A percentile compares a stretch with the other conserved stretches of the same genome.
Evolutionary conservation across 164 flowering plant species (phyloP).

Genomic region (Aristolochia californica): DNA sequence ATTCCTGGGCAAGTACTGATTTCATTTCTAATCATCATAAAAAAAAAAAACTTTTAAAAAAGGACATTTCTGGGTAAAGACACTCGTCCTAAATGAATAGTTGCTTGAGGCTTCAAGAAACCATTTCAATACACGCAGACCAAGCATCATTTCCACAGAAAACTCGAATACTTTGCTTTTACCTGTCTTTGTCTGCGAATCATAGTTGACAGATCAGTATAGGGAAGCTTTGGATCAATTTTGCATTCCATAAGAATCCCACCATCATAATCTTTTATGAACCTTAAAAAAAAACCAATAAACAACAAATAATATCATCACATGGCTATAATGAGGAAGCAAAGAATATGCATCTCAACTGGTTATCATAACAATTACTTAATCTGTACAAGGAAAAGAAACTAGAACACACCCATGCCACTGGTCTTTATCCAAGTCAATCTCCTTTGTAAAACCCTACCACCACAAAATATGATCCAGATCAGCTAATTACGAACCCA

Average conservation of each 20-base stretch:
- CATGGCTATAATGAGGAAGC: background rate
- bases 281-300: slow-evolving; percentile 30
- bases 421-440: slow-evolving; percentile 77
- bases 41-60: no score
- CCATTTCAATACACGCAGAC: background rate
- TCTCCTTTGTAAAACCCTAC: slow-evolving; percentile 94
- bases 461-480: slow-evolving; percentile 1
- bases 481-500: no score
- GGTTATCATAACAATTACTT: no score
- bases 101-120: background rate
- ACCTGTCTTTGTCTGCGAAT: slow-evolving; percentile 88
- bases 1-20: no score
- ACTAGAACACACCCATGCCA: slow-evolving; percentile 82
- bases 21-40: no score
- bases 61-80: no score
- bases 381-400: no score
- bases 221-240: slow-evolving; percentile 97
- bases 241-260: slow-evolving; percentile 96
- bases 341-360: no score
- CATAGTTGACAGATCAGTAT: slow-evolving; percentile 90
- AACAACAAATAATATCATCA: background rate
- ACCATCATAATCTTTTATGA: slow-evolving; percentile 97
- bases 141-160: background rate
- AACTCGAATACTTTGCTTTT: background rate
- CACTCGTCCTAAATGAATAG: no score